Percentiles rank a stretch among this genome's conserved stretches.
Conservation (phyloP, 78 protist species). For the Creolimax fragrantissima region DNA sequence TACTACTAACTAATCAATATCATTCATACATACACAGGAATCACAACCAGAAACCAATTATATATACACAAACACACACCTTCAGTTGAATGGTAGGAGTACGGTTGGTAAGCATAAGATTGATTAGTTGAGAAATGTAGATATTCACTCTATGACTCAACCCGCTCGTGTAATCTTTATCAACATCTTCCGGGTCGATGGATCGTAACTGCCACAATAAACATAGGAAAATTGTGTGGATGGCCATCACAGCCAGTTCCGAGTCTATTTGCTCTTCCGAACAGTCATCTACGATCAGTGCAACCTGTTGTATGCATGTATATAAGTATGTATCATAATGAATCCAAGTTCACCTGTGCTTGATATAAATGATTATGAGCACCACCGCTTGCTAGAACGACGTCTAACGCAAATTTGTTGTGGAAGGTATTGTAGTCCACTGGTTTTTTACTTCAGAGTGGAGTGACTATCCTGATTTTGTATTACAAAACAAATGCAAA, state of each 20-base stretch:
- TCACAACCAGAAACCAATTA: too few species aligned
- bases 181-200: background rate
- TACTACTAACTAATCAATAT: too few species aligned
- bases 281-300: background rate
- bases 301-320: background rate
- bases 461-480: too few species aligned
- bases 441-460: too few species aligned
- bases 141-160: background rate
- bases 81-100: background rate
- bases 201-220: background rate
- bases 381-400: too few species aligned
- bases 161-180: background rate
- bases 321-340: too few species aligned
- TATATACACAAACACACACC: background rate
- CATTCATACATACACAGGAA: too few species aligned
- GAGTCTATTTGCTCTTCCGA: background rate
- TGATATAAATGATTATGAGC: too few species aligned
- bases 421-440: too few species aligned
- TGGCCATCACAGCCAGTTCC: background rate
- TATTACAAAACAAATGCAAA: too few species aligned
- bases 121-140: background rate
- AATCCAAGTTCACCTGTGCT: too few species aligned
- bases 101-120: background rate
- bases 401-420: too few species aligned
- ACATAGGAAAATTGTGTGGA: background rate